Evolutionary conservation across 1,139 yeast species (phyloP), one percentile per base, ranked within the genome.

Genomic region (Barnettozyma hawaiiensis): DNA sequence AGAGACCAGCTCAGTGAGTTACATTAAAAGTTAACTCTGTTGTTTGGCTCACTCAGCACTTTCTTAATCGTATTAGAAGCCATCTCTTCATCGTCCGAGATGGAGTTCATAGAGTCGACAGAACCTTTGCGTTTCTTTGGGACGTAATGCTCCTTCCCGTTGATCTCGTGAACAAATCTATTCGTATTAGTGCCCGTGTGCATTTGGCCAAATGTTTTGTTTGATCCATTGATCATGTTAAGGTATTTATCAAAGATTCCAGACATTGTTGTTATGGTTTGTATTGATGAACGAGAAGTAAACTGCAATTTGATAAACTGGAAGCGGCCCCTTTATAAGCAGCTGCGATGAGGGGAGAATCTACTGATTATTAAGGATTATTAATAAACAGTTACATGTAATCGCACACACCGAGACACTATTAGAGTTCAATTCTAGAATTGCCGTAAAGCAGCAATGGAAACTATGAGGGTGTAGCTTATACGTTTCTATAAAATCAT

Each of bases 171-270:
- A 10, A 46, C 36, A 32, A 43, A 43, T 38, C 39, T 45, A 9
- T 45, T 47, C 2, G 55, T 39, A 42, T 53, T 55, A 7, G 51
- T 41, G 26, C 43, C 49, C 2, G 55, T 48, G 40, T 48, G 39
- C 38, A 51, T 48, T 31, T 47, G 49, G 12, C 49, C 48, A 40
- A 38, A 44, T 6, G 45, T 47, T 33, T 36, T 44, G 26, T 39
- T 39, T n/a, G 50, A 42, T 19, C 49, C 49, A 43, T 50, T 50
- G 46, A 55, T 44, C 53, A 48, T 47, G 44, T 43, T 46, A 14
- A 55, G 31, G 41, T 55, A 55, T 37, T 53, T 53, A 41, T 55
- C 59, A 31, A 55, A 55, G 43, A 55, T 55, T 38, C 59, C 59
- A 8, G 59, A 55, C 59, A 55, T 54, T 46, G 43, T 47, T 18